These are phyloP conservation scores for Boletus fagicola DNA, from an alignment of 768 basidiomycete genomes.

Conservation along the genomic window DNA sequence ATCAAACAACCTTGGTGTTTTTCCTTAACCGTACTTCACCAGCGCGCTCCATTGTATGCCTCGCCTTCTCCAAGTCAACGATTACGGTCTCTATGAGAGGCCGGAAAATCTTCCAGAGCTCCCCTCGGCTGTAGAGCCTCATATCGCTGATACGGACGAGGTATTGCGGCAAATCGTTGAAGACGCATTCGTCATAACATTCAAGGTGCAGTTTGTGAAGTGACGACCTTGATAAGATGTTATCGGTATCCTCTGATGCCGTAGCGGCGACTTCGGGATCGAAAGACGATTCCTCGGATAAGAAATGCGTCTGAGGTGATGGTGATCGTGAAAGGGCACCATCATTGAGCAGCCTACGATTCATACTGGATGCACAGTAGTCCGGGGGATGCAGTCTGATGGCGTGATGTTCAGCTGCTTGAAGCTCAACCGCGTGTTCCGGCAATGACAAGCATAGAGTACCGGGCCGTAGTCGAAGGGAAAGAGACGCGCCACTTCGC, in stretches of 20 bases:
- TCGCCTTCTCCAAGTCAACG: conserved; percentile 1
- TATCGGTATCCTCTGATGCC: not conserved
- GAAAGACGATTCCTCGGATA: not conserved
- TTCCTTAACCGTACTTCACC: not conserved
- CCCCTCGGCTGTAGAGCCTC: conserved; percentile 5
- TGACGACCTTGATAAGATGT: not conserved
- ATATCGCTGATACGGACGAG: conserved; percentile 16
- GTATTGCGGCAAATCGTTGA: conserved; percentile 17
- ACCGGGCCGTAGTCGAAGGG: too few species aligned
- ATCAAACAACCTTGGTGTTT: not conserved
- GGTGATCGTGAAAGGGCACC: not conserved
- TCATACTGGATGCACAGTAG: not conserved
- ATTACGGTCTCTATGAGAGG: not conserved
- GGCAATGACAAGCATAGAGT: too few species aligned
- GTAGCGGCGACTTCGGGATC: not conserved
- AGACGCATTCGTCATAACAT: conserved; percentile 7
- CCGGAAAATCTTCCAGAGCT: conserved; percentile 8
- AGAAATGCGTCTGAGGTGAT: not conserved
- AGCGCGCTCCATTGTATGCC: not conserved
- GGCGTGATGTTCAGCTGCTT: too few species aligned
- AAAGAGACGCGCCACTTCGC: too few species aligned
- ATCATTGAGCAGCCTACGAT: not conserved
- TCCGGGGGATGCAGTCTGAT: not conserved
- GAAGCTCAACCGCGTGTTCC: too few species aligned
- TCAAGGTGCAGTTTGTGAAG: not conserved